Percentiles rank a stretch among this genome's conserved stretches.
Conservation (phyloP, 2,329 filamentous ascomycete species). For the Cytospora leucostoma region DNA sequence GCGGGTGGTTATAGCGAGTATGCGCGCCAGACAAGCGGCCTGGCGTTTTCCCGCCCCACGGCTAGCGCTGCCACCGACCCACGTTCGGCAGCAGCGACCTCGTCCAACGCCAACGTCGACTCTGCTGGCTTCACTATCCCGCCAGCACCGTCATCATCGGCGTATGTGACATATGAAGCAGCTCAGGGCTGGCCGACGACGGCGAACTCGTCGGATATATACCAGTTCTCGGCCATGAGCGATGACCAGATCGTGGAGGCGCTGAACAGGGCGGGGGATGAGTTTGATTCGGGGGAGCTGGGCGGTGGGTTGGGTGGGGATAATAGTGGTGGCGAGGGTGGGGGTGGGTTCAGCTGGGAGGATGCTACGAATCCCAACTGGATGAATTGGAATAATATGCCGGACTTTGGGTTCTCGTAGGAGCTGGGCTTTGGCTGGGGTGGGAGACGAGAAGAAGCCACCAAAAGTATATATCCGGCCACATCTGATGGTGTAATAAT, state of each 20-base stretch:
- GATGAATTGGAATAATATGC: conserved; percentile 50
- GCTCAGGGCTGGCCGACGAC: conserved; percentile 34
- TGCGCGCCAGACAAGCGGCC: conserved; percentile 12
- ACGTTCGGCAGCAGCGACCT: not conserved
- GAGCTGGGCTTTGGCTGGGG: too few relatives aligned
- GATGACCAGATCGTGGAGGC: conserved; percentile 68
- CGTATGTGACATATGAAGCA: conserved; percentile 30
- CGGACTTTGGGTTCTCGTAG: conserved; percentile 42
- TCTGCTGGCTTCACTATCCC: conserved; percentile 26
- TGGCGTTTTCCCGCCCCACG: not conserved
- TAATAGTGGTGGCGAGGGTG: conserved; percentile 51
- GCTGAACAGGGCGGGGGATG: conserved; percentile 62
- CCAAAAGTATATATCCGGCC: too few relatives aligned
- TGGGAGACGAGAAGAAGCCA: too few relatives aligned
- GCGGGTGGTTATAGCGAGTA: conserved; percentile 1
- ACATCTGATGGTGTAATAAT: too few relatives aligned
- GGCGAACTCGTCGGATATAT: conserved; percentile 48
- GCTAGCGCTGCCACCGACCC: not conserved
- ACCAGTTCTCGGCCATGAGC: conserved; percentile 70
- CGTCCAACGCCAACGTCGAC: conserved; percentile 9
- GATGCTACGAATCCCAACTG: conserved; percentile 61
- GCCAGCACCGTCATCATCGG: conserved; percentile 29
- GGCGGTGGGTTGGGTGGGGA: conserved; percentile 53
- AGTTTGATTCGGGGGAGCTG: conserved; percentile 54
- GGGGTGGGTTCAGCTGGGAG: conserved; percentile 59